Evolutionary conservation across 257 asterid species (phyloP).

Genomic region (Euphrasia confusa): DNA sequence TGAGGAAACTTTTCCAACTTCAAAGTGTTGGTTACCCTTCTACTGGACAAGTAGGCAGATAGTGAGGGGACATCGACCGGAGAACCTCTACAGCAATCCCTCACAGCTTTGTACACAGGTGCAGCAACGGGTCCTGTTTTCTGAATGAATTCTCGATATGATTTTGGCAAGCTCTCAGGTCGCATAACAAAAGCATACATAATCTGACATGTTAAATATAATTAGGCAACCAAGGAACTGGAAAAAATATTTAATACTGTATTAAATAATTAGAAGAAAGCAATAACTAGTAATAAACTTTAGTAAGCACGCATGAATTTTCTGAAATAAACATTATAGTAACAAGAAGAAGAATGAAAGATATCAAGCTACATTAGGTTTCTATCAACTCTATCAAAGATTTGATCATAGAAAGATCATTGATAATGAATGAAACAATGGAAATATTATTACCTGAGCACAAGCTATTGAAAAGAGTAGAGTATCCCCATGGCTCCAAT

Average conservation of each 20-base stretch:
- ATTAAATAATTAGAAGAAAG: background rate
- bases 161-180: slow-evolving; percentile 96
- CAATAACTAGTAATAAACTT: slow-evolving; percentile 1
- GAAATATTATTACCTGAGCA: slow-evolving; percentile 81
- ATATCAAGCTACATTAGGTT: slow-evolving; percentile 16
- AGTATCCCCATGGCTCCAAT: slow-evolving; percentile 99
- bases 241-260: slow-evolving; percentile 5
- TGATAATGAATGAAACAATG: slow-evolving; percentile 10
- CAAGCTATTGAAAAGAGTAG: slow-evolving; percentile 89
- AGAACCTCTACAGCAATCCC: slow-evolving; percentile 95
- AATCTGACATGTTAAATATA: slow-evolving; percentile 46
- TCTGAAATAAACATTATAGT: slow-evolving; percentile 15
- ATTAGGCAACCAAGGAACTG: slow-evolving; percentile 20
- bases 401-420: slow-evolving; percentile 4
- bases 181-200: slow-evolving; percentile 99
- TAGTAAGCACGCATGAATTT: slow-evolving; percentile 5
- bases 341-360: background rate
- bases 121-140: slow-evolving; percentile 98
- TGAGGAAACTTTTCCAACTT: slow-evolving; percentile 73
- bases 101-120: slow-evolving; percentile 93
- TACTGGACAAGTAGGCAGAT: slow-evolving; percentile 55
- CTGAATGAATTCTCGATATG: slow-evolving; percentile 96
- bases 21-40: slow-evolving; percentile 37
- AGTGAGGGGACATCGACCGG: slow-evolving; percentile 68
- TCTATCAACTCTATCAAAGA: slow-evolving; percentile 3